phyloP scores from a whole-genome alignment of 805 yeast species.

The Groenewaldozyma salmanticensis region DNA sequence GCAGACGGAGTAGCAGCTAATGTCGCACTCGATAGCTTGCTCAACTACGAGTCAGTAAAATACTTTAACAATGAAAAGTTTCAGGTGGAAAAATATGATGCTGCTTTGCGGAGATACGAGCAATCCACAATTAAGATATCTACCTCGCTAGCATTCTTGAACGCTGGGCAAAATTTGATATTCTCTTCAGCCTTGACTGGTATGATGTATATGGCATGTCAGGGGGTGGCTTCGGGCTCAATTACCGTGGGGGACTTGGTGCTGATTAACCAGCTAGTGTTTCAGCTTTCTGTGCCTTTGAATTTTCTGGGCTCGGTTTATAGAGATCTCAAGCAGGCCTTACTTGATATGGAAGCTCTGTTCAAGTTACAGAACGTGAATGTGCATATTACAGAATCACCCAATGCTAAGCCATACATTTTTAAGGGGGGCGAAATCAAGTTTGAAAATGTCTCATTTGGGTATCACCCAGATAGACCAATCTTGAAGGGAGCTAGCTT shows the following conservation, averaged over 20 bases:
- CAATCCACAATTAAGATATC: slow-evolving; percentile 61
- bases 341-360: slow-evolving; percentile 91
- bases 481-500: slow-evolving; percentile 74
- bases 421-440: slow-evolving; percentile 66
- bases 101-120: slow-evolving; percentile 64
- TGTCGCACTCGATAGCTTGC: slow-evolving; percentile 86
- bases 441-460: slow-evolving; percentile 88
- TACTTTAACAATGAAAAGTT: slow-evolving; percentile 83
- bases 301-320: slow-evolving; percentile 94
- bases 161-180: slow-evolving; percentile 69
- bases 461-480: slow-evolving; percentile 82
- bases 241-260: slow-evolving; percentile 93
- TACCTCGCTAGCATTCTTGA: slow-evolving; percentile 62
- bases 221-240: slow-evolving; percentile 76
- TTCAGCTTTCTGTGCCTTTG: slow-evolving; percentile 89
- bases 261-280: slow-evolving; percentile 87
- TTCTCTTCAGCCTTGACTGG: slow-evolving; percentile 84
- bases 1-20: slow-evolving; percentile 96
- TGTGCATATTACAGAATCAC: slow-evolving; percentile 52
- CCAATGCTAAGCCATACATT: slow-evolving; percentile 51
- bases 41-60: slow-evolving; percentile 90
- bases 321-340: slow-evolving; percentile 84
- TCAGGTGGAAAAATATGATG: slow-evolving; percentile 73
- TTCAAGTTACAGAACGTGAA: slow-evolving; percentile 75
- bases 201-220: slow-evolving; percentile 98